Conservation (phyloP, 2,329 filamentous ascomycete genomes). For the Xylariaceae sp. region DNA sequence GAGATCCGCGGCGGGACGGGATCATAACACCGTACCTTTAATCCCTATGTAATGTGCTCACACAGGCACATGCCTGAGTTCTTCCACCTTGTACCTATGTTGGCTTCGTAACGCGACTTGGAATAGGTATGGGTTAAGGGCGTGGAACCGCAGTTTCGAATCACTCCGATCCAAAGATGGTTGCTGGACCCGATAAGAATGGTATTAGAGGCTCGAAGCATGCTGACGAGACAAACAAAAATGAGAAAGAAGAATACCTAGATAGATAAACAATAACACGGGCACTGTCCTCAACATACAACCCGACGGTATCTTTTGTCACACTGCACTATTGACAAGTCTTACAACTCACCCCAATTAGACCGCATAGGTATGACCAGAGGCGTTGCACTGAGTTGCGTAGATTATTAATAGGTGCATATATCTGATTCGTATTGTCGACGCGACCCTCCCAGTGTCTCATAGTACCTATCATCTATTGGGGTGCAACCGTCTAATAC, state of each 20-base stretch:
- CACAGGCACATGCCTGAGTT: too few relatives aligned
- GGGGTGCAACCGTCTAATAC: too few relatives aligned
- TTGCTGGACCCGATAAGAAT: too few relatives aligned
- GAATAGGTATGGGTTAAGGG: too few relatives aligned
- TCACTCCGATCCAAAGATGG: too few relatives aligned
- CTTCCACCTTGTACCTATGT: too few relatives aligned
- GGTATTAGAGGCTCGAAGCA: background rate
- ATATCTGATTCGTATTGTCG: slow-evolving; percentile 5
- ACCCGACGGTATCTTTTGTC: background rate
- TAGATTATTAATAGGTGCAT: background rate
- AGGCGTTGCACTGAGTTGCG: slow-evolving; percentile 14
- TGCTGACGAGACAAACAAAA: background rate
- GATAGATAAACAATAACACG: background rate
- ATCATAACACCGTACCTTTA: too few relatives aligned
- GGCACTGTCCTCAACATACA: slow-evolving; percentile 1
- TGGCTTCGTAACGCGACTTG: too few relatives aligned
- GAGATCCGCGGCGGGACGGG: background rate
- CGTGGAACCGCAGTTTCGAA: too few relatives aligned
- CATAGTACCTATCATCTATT: background rate
- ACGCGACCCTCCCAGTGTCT: slow-evolving; percentile 1
- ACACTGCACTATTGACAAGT: background rate
- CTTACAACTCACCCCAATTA: background rate
- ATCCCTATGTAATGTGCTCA: too few relatives aligned
- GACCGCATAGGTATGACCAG: background rate
- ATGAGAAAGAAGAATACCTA: background rate